Percentiles rank a stretch among this genome's conserved stretches.
phyloP scores from a whole-genome alignment of 225 moss, liverwort and hornwort genomes.

The Pseudisothecium myosuroides region DNA sequence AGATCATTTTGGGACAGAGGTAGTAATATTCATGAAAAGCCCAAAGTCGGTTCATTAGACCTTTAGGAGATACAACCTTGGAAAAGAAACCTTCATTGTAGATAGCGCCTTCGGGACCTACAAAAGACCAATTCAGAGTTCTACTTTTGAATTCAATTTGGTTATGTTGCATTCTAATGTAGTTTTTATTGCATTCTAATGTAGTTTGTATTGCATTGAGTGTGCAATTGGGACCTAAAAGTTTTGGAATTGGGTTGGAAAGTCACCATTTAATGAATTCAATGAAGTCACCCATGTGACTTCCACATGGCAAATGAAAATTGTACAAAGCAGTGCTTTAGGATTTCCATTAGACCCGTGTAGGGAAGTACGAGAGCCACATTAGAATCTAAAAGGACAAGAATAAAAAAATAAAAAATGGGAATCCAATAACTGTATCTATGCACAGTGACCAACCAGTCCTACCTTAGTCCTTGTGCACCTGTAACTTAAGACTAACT shows the following conservation, averaged over 20 bases:
- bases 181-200: not conserved
- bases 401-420: not conserved
- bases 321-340: not conserved
- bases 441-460: not conserved
- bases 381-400: not conserved
- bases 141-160: too few relatives aligned
- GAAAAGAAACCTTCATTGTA: not conserved
- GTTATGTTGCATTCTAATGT: not conserved
- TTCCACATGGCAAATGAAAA: not conserved
- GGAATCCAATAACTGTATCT: not conserved
- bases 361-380: fast-evolving
- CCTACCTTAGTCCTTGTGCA: not conserved
- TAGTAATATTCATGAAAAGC: fast-evolving
- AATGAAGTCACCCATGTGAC: fast-evolving
- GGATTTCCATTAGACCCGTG: not conserved
- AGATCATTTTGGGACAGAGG: too few relatives aligned
- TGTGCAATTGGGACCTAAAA: too few relatives aligned
- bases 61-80: not conserved
- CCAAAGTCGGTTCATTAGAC: not conserved
- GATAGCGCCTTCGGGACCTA: too few relatives aligned
- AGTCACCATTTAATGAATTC: not conserved
- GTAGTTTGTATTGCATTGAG: not conserved
- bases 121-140: too few relatives aligned
- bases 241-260: not conserved
- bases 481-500: not conserved